Evolutionary conservation across 768 basidiomycete species (phyloP), one percentile per base, ranked within the genome.

Genomic region (Collybia mongolica): DNA sequence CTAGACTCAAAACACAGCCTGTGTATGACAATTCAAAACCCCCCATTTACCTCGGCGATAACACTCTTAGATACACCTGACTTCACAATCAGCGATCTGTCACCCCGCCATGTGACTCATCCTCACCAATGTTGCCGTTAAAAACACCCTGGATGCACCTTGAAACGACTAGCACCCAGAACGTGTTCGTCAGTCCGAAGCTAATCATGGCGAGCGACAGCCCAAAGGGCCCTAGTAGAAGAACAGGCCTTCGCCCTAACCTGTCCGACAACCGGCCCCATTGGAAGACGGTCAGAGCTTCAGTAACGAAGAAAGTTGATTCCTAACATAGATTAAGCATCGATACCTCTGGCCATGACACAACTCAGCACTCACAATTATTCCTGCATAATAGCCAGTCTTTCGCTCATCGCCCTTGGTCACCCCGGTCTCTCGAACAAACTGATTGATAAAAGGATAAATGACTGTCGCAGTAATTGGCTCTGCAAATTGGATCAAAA

Each of bases 311-410:
- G 55, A 73, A 74, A 0, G 60, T 32, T 23, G 72, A 73, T 60
- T 73, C 70, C 72, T 74, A 39, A 12, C 39, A 42, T 20, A 20
- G 6, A 35, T 9, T 22, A 22, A 12, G 15, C 9, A 20, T 5
- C 9, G 24, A 35, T 15, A 49, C 6, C 2, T 15, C n/a, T 17
- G 28, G n/a, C 4, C 9, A 18, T 8, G 12, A 18, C n/a, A 39
- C 12, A 8, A 14, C 24, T 6, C 8, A 15, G 18, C 2, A 57
- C 67, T 51, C 48, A 76, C 76, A 24, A 79, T 71, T n/a, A 78
- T 53, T 1, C 75, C 76, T 53, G 74, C 75, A 53, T 73, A 78
- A 56, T 77, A 78, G 0, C 75, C 76, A 4, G 70, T 74, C 44
- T 66, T 72, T 6, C 55, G 63, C 50, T 75, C 74, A 39, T 77